Percentiles rank a stretch among this genome's conserved stretches.
phyloP scores from a whole-genome alignment of 768 basidiomycete genomes.

The Omphalotus guepiniiformis region DNA sequence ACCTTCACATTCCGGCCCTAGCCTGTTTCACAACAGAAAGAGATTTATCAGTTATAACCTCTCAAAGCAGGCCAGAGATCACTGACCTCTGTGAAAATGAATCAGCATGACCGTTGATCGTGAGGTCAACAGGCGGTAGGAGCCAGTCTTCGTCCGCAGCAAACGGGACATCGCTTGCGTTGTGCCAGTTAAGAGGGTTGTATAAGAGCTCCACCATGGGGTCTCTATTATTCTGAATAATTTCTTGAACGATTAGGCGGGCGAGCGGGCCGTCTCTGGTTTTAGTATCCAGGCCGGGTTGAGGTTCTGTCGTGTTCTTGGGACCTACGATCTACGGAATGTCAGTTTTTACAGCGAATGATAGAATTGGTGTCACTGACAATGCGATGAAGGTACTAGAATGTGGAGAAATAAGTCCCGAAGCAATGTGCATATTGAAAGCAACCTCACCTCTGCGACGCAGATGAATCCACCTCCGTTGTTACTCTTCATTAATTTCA shows the following conservation, averaged over 20 bases:
- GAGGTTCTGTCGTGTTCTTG: conserved; percentile 29
- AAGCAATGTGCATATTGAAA: neutral
- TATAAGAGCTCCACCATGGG: conserved; percentile 26
- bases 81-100: conserved; percentile 38
- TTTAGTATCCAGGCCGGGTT: conserved; percentile 34
- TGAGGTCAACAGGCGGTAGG: conserved; percentile 24
- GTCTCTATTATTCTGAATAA: conserved; percentile 23
- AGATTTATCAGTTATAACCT: neutral
- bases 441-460: conserved; percentile 46
- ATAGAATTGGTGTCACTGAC: conserved; percentile 2
- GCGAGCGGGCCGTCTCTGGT: conserved; percentile 32
- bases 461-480: conserved; percentile 58
- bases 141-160: conserved; percentile 31
- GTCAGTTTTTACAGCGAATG: neutral
- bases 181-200: conserved; percentile 28
- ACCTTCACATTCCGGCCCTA: conserved; percentile 42
- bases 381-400: conserved; percentile 37
- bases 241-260: conserved; percentile 26
- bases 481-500: conserved; percentile 40
- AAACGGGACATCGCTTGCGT: conserved; percentile 29
- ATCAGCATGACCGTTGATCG: conserved; percentile 33
- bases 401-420: neutral
- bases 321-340: conserved; percentile 25
- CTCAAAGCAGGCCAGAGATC: neutral
- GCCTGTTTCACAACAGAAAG: conserved; percentile 18